Evolutionary conservation across 129 eudicot species (phyloP), one percentile per base, ranked within the genome.

Genomic region (sunflower (Helianthus annuus)): DNA sequence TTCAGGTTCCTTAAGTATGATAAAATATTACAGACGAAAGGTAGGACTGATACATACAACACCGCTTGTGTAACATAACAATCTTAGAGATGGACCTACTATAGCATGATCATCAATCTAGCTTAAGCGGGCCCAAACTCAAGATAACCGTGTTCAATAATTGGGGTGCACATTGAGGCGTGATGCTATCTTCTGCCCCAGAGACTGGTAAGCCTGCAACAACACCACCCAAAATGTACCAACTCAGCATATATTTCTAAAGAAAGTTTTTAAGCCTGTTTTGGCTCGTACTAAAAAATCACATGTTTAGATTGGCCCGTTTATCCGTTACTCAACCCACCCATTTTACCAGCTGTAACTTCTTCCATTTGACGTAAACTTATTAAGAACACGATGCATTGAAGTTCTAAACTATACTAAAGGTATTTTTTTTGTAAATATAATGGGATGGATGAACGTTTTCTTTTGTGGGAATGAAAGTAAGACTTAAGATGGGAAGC

Each of bases 101-200:
- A 7, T 74, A n/a, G 74, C 64, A 49, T 68, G 54, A 68, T 68
- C 52, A 68, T 56, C 34, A 56, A 19, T 19, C 80, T 68, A 59
- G 61, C 75, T 68, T 13, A 24, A 19, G 4, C 19, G 42, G 60
- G 40, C 38, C 68, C 77, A 63, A 40, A 15, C 49, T 59, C 8
- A 54, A 61, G 24, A 55, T 29, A 60, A 81, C 83, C 79, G 10
- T 6, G 17, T 29, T 60, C 66, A 92, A 60, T 89, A 86, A 60
- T 70, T 81, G 10, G 98, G 96, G 73, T 83, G 85, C 17, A 92
- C 86, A 24, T 79, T 92, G 69, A 92, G 89, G 10, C 98, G 85
- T 49, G 90, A 86, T 10, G 98, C 96, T 17, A 92, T 76, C 83
- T 89, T 92, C 94, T 89, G 96, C 39, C 98, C 98, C 64, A 92